These are phyloP conservation scores for Exidia glandulosa DNA, from an alignment of 768 basidiomycete species.

Conservation along the genomic window DNA sequence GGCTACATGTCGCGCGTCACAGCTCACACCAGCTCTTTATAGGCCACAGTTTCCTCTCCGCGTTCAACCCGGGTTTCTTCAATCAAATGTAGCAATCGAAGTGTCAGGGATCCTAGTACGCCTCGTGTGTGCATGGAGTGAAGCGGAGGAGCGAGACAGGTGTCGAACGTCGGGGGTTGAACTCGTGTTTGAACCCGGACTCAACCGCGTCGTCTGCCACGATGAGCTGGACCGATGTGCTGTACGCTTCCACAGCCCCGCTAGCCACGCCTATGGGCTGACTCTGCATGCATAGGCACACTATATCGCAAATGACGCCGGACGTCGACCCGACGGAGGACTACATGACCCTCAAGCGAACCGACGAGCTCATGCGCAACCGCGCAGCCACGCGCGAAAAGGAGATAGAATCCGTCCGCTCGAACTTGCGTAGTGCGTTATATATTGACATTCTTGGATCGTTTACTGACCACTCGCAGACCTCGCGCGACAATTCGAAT, in stretches of 20 bases:
- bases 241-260: background rate
- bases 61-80: too few species aligned
- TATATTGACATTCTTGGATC: background rate
- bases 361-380: background rate
- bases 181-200: background rate
- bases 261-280: too few species aligned
- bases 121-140: too few species aligned
- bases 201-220: background rate
- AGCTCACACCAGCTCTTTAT: too few species aligned
- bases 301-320: background rate
- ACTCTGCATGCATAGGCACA: too few species aligned
- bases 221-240: background rate
- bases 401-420: background rate
- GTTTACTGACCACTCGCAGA: slow-evolving; percentile 27
- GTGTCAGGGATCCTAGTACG: too few species aligned
- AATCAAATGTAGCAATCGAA: too few species aligned
- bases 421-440: background rate
- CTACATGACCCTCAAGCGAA: slow-evolving; percentile 12
- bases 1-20: too few species aligned
- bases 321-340: background rate
- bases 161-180: too few species aligned
- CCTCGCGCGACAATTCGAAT: slow-evolving; percentile 51
- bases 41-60: too few species aligned
- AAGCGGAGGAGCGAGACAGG: too few species aligned
- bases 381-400: background rate